A percentile compares a stretch with the other conserved stretches of the same genome.
These are phyloP conservation scores for Cutaneotrichosporon sp. DNA, from an alignment of 1,284 basidiomycete genomes.

Conservation along the genomic window DNA sequence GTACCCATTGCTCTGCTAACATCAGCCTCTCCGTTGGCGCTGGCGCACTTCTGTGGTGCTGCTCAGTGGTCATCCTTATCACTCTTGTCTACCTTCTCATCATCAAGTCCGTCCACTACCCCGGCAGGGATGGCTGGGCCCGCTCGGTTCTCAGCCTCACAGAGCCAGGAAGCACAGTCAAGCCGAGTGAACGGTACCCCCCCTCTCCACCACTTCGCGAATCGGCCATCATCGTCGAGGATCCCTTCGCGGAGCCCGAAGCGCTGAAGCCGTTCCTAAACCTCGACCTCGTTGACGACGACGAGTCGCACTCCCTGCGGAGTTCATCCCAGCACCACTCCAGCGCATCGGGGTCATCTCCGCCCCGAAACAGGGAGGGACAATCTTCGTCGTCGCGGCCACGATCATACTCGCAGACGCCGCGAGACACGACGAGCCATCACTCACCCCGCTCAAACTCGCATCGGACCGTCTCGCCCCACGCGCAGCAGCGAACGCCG, in stretches of 20 bases:
- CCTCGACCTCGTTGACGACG: neutral
- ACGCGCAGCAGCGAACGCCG: too few species aligned
- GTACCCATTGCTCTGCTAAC: neutral
- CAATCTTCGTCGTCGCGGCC: too few species aligned
- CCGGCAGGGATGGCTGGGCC: neutral
- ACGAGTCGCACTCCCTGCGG: neutral
- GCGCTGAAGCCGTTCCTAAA: neutral
- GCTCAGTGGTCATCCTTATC: neutral
- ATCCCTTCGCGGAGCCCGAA: neutral
- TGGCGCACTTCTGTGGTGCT: neutral
- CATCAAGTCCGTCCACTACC: neutral
- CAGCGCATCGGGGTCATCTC: too few species aligned
- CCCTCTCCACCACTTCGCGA: neutral
- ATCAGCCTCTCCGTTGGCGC: neutral
- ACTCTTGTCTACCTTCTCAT: neutral
- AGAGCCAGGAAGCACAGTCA: neutral
- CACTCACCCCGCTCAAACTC: too few species aligned
- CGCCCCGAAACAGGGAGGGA: too few species aligned
- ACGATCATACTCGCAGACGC: too few species aligned
- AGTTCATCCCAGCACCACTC: neutral
- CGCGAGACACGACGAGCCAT: too few species aligned
- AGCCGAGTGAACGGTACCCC: neutral
- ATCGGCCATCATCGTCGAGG: neutral
- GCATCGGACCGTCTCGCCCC: too few species aligned
- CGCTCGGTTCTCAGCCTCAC: neutral